Conservation (phyloP, 2,329 filamentous ascomycete genomes). For the Knufia petricola region DNA sequence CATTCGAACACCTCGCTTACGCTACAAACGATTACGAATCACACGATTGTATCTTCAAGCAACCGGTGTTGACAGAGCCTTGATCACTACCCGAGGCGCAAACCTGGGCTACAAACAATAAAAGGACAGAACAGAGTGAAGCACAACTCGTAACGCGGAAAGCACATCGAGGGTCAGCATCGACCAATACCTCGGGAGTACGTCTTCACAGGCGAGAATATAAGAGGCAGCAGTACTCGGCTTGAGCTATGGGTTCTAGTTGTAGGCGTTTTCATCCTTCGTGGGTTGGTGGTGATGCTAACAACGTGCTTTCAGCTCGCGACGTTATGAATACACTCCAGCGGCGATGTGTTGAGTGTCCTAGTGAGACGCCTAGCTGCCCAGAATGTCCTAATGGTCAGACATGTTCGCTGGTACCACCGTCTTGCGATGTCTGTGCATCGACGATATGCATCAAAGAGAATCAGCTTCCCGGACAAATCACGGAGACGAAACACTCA, state of each 20-base stretch:
- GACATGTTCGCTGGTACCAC: slow-evolving; percentile 50
- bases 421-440: slow-evolving; percentile 52
- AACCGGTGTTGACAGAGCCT: too few relatives aligned
- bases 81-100: too few relatives aligned
- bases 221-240: too few relatives aligned
- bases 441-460: slow-evolving; percentile 46
- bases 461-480: slow-evolving; percentile 29
- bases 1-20: neutral
- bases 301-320: neutral
- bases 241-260: neutral
- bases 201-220: neutral
- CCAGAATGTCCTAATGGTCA: slow-evolving; percentile 47
- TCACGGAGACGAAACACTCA: slow-evolving; percentile 23
- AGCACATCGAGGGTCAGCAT: too few relatives aligned
- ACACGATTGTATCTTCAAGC: neutral
- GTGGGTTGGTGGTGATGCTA: neutral
- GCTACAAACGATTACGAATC: slow-evolving; percentile 6
- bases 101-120: too few relatives aligned
- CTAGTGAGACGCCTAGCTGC: slow-evolving; percentile 44
- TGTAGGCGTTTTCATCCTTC: neutral
- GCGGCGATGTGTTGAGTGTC: slow-evolving; percentile 52
- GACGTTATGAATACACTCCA: slow-evolving; percentile 34
- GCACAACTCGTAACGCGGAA: too few relatives aligned
- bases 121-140: too few relatives aligned
- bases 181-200: neutral